These are phyloP conservation scores for Cladophialophora exuberans DNA, from an alignment of 2,329 filamentous ascomycete genomes.

Conservation along the genomic window DNA sequence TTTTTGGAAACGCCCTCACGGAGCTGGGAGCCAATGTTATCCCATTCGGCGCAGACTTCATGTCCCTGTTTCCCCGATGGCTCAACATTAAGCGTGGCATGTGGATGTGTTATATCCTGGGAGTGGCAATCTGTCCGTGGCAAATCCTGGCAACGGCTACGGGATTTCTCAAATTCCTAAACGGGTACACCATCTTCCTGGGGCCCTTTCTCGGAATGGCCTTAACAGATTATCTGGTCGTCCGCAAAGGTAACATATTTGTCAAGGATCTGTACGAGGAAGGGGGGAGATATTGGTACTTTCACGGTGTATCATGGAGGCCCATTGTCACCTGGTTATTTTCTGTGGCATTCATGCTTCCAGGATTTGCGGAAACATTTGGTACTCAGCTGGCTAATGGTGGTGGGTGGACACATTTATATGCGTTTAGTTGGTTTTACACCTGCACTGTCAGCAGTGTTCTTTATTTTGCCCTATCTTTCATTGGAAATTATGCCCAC, in stretches of 20 bases:
- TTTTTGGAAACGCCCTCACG: slow-evolving; percentile 15
- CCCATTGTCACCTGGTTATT: slow-evolving; percentile 59
- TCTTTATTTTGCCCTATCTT: slow-evolving; percentile 17
- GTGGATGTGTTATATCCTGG: slow-evolving; percentile 39
- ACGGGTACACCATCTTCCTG: slow-evolving; percentile 38
- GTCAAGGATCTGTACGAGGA: slow-evolving; percentile 25
- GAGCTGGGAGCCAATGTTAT: slow-evolving; percentile 19
- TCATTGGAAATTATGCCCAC: slow-evolving; percentile 11
- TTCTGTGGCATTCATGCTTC: slow-evolving; percentile 16
- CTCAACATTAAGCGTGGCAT: slow-evolving; percentile 55
- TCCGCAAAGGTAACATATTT: slow-evolving; percentile 25
- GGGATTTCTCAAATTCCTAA: slow-evolving; percentile 44
- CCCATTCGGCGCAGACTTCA: slow-evolving; percentile 54
- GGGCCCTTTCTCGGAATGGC: slow-evolving; percentile 32
- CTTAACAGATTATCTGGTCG: slow-evolving; percentile 32
- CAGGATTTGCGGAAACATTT: slow-evolving; percentile 21
- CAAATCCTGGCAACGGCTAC: slow-evolving; percentile 48
- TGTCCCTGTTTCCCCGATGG: slow-evolving; percentile 55
- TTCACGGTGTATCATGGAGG: slow-evolving; percentile 56
- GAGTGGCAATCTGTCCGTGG: slow-evolving; percentile 51
- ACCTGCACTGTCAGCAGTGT: slow-evolving; percentile 24
- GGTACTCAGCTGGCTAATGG: slow-evolving; percentile 3
- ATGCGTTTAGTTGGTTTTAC: slow-evolving; percentile 20
- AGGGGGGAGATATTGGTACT: slow-evolving; percentile 23
- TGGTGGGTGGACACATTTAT: slow-evolving; percentile 17